phyloP scores from a whole-genome alignment of 2,329 filamentous ascomycete genomes.

The Rhynchosporium agropyri region DNA sequence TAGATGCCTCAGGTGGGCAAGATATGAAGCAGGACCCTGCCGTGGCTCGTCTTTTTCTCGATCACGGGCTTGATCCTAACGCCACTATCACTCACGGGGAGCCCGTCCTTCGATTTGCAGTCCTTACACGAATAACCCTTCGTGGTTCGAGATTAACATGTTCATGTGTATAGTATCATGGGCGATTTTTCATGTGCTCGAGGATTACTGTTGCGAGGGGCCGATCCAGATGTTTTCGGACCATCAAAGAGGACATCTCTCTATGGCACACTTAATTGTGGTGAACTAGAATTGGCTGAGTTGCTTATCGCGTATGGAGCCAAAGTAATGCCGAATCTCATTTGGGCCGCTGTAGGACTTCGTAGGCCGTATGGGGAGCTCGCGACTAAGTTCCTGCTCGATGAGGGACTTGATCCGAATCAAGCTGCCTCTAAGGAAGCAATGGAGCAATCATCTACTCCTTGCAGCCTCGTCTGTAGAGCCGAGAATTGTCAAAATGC shows the following conservation, averaged over 20 bases:
- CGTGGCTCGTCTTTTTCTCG: not conserved
- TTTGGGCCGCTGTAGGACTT: not conserved
- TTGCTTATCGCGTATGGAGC: not conserved
- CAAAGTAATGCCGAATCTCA: not conserved
- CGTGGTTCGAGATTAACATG: not conserved
- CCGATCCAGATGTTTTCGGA: not conserved
- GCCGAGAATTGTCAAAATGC: not conserved
- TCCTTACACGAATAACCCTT: not conserved
- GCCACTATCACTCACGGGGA: not conserved
- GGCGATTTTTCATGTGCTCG: not conserved
- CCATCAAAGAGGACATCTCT: not conserved
- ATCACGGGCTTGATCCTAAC: constrained; percentile 11
- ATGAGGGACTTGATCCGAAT: not conserved
- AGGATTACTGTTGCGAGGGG: constrained; percentile 3
- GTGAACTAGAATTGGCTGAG: not conserved
- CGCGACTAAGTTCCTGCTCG: constrained; percentile 2
- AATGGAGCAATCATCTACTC: constrained; percentile 2
- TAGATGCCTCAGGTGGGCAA: not conserved
- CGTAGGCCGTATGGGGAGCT: not conserved
- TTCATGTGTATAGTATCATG: not conserved
- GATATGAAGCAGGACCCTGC: constrained; percentile 2
- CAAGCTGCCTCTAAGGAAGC: not conserved
- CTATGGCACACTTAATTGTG: not conserved
- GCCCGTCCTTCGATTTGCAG: not conserved
- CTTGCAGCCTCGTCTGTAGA: not conserved